Base-by-base conservation (phyloP, 2,329 filamentous ascomycete species). In the Rutstroemia sp. region DNA sequence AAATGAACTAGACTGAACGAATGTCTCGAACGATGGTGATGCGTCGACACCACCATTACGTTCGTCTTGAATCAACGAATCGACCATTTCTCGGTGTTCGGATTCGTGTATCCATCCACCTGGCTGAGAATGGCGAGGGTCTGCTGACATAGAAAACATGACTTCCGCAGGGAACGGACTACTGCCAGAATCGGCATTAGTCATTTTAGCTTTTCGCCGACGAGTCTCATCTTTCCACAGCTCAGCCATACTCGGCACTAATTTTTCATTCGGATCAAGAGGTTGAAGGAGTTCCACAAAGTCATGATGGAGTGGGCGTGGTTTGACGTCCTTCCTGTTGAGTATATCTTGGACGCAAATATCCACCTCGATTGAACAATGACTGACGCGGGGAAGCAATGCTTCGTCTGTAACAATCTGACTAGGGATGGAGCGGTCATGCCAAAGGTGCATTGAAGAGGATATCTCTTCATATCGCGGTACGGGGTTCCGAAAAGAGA, bases 81-180 rank as follows among this genome's bases (percentile, higher is more conserved):
- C 71, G 2, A 95, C 75, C 63, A 87, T 78, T 45, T 84, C 75
- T 34, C 82, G 77, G 66, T 87, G 92, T 66, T 96, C 92, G 48
- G 90, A 85, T 69, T 97, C 92, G 63, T 96, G 92, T 55, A 96
- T 87, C 92, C 94, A 99, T 0, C 84, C 86, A n/a, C 84, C 82
- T n/a, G 82, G 77, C 41, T 85, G 80, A 2, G 83, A 82, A 58
- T 88, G 79, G 53, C 91, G 81, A 34, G 84, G 77, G 70, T 94
- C 88, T 5, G 90, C 90, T 41, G 91, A 95, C 85, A 97, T 95
- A 2, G 90, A 90, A 3, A 95, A 80, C 57, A 97, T 73, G 4
- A 84, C 90, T 63, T 96, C 92, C 0, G 84, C 77, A 2, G 88
- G 84, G 62, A 96, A 96, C 0, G 90, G 88, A 59, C 81, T 92